Conservation (phyloP, 1,284 basidiomycete genomes). For the Puccinia hordei region DNA sequence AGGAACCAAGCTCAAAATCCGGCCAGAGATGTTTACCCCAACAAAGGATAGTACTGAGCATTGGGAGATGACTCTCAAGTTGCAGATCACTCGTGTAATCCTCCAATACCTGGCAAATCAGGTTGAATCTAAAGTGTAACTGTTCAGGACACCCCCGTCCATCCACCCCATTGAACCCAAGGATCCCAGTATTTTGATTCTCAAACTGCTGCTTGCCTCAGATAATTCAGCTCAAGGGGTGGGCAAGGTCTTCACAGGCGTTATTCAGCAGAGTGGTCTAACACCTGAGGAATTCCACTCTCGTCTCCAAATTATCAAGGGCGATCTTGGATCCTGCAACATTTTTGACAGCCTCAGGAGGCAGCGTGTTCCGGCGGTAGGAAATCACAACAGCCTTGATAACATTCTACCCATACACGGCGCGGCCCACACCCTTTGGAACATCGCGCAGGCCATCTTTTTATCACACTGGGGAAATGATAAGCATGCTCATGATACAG, state of each 20-base stretch:
- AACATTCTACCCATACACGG: neutral
- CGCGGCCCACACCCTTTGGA: conserved; percentile 20
- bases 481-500: neutral
- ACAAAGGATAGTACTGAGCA: neutral
- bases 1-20: no score
- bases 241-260: neutral
- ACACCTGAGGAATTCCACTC: neutral
- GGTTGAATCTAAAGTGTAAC: neutral
- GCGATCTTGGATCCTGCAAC: conserved; percentile 4
- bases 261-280: neutral
- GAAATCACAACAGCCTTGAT: neutral
- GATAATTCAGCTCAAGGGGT: neutral
- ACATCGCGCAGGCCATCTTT: conserved; percentile 3
- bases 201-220: conserved; percentile 31
- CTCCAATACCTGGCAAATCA: neutral
- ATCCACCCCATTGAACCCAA: conserved; percentile 4
- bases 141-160: neutral
- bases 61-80: neutral
- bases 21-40: neutral
- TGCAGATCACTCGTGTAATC: neutral
- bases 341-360: neutral
- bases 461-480: neutral
- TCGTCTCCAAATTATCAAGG: neutral
- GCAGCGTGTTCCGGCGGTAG: neutral
- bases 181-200: neutral